These are phyloP conservation scores for Vitis hybrid DNA, from an alignment of 177 flowering plant genomes.

Conservation along the genomic window DNA sequence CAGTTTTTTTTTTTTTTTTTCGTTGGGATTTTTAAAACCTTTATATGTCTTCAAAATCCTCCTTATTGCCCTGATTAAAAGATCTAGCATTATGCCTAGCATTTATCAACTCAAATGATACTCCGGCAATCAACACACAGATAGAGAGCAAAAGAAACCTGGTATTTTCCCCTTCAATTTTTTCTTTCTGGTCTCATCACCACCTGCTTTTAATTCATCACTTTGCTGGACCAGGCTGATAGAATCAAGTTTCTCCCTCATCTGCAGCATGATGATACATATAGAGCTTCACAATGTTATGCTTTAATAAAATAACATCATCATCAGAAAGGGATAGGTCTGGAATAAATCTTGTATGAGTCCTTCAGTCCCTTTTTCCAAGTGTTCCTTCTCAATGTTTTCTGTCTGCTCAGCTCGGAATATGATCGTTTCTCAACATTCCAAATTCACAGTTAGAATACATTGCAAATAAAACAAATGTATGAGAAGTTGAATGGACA, in stretches of 20 bases:
- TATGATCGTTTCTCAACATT: background rate
- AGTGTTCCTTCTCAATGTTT: background rate
- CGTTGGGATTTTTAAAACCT: no score
- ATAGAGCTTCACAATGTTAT: background rate
- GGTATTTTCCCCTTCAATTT: conserved; percentile 17
- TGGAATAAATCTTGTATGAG: no score
- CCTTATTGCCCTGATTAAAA: no score
- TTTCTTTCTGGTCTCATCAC: conserved; percentile 20
- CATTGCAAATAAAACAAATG: background rate
- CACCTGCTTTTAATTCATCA: conserved; percentile 1
- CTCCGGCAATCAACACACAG: background rate
- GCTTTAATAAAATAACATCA: background rate
- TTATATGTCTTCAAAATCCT: no score
- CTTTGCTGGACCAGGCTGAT: conserved; percentile 8
- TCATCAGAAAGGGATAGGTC: no score
- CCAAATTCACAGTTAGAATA: background rate
- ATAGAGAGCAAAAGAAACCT: conserved; percentile 21
- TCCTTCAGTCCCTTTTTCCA: no score
- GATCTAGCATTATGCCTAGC: no score
- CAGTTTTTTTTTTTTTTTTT: no score
- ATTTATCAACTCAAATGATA: background rate
- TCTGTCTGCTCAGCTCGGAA: no score
- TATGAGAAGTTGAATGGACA: background rate
- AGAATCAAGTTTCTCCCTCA: conserved; percentile 11
- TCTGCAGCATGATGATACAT: conserved; percentile 30